Evolutionary conservation across 371 early-diverging fungal species (phyloP), one percentile per base, ranked within the genome.

Genomic region (Zychaea mexicana): DNA sequence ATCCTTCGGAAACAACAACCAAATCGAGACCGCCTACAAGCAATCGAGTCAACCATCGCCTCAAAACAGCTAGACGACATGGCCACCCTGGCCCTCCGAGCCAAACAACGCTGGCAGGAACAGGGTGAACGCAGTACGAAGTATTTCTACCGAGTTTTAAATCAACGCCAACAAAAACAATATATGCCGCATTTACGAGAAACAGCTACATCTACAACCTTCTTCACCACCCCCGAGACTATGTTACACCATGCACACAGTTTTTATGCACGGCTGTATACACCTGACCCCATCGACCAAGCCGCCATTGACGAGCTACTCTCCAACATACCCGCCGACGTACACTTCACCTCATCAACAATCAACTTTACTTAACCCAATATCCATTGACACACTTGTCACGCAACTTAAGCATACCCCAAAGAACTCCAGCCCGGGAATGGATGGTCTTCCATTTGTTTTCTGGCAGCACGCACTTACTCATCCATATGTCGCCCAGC

Each of bases 61-160:
- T 5, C 45, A 6, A 45, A 5, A 7, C 45, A 45, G 17, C 17
- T 10, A 4, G n/a, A 45, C 4, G 12, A 17, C n/a, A 45, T 45
- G 45, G 4, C 45, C n/a, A 45, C 45, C 17, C 19, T 45, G 1
- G 36, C 57, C 22, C 21, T 57, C 1, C 32, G 36, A 2, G 36
- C 57, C 4, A 38, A 27, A 1, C 57, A 36, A 3, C 57, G 57
- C 4, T 57, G 57, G 57, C 57, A 38, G n/a, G 38, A 57, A 36
- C 1, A 57, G 2, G 36, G 57, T 1, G 57, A 57, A 57, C 21
- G 5, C 10, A 55, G 55, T 9, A 38, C 36, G 24, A 36, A 56
- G 3, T 61, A 64, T 28, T 38, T 61, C 17, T 59, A 63, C 38
- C 13, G 24, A 4, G 46, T 42, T 7, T 30, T 52, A 1, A 17